A percentile compares a stretch with the other conserved stretches of the same genome.
These are phyloP conservation scores for Debaryomyces robertsiae DNA, from an alignment of 1,139 yeast species.

Conservation along the genomic window DNA sequence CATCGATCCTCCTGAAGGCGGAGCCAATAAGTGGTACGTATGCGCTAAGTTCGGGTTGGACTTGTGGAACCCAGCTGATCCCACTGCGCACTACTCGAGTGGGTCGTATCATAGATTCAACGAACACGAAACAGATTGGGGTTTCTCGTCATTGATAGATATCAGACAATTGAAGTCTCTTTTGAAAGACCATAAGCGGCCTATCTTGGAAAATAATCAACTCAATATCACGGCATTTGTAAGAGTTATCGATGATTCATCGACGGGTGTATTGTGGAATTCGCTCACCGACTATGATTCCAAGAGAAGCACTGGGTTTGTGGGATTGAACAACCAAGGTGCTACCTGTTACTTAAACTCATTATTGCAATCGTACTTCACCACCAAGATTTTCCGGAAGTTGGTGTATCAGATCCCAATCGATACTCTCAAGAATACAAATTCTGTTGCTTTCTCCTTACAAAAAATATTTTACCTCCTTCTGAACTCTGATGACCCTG, in stretches of 20 bases:
- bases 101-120: constrained; percentile 82
- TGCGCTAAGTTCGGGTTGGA: constrained; percentile 92
- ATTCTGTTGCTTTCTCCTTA: constrained; percentile 76
- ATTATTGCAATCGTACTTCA: constrained; percentile 83
- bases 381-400: constrained; percentile 79
- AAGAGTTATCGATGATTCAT: constrained; percentile 75
- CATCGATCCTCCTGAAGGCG: constrained; percentile 29
- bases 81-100: constrained; percentile 60
- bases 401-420: constrained; percentile 92
- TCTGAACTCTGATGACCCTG: constrained; percentile 70
- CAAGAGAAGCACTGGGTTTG: constrained; percentile 82
- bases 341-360: constrained; percentile 97
- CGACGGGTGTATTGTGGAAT: constrained; percentile 95
- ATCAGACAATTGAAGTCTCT: constrained; percentile 44
- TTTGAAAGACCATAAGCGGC: constrained; percentile 10
- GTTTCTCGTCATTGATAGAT: constrained; percentile 79
- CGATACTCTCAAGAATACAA: constrained; percentile 35
- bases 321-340: constrained; percentile 94
- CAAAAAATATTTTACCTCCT: constrained; percentile 85
- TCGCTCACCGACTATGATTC: constrained; percentile 85
- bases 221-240: constrained; percentile 78
- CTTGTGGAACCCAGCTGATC: constrained; percentile 79
- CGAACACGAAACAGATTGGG: constrained; percentile 89
- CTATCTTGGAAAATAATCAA: constrained; percentile 56
- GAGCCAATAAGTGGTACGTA: constrained; percentile 61